Evolutionary conservation across 345 rosid genomes (phyloP).

Genomic region (Xanthoceras sorbifolium): DNA sequence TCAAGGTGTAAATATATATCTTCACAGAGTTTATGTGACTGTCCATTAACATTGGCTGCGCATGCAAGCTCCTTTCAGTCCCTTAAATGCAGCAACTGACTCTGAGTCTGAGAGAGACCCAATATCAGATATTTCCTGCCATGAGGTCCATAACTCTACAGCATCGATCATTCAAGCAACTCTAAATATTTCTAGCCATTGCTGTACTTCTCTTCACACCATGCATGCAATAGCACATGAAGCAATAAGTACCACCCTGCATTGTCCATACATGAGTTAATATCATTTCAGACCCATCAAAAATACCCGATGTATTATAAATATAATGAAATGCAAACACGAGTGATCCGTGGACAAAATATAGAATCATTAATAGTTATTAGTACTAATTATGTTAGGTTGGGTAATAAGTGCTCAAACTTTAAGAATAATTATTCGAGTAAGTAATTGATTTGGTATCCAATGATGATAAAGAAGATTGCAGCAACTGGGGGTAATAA

Average conservation of each 20-base stretch:
- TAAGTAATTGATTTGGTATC: constrained; percentile 11
- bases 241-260: constrained; percentile 1
- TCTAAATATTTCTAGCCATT: neutral
- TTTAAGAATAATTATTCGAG: constrained; percentile 8
- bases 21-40: neutral
- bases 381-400: neutral
- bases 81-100: neutral
- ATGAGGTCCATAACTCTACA: neutral
- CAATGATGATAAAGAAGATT: neutral
- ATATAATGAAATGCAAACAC: neutral
- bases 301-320: neutral
- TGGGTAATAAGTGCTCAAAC: neutral
- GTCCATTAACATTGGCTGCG: neutral
- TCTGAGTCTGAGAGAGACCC: too few species aligned
- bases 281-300: neutral
- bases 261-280: neutral
- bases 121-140: neutral
- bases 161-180: too few species aligned
- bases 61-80: neutral
- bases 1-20: neutral
- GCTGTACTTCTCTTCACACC: neutral
- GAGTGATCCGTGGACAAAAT: too few species aligned
- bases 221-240: neutral
- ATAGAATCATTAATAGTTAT: neutral
- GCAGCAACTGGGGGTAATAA: neutral